Evolutionary conservation across 768 basidiomycete genomes (phyloP).

Genomic region (Daedaleopsis sinensis): DNA sequence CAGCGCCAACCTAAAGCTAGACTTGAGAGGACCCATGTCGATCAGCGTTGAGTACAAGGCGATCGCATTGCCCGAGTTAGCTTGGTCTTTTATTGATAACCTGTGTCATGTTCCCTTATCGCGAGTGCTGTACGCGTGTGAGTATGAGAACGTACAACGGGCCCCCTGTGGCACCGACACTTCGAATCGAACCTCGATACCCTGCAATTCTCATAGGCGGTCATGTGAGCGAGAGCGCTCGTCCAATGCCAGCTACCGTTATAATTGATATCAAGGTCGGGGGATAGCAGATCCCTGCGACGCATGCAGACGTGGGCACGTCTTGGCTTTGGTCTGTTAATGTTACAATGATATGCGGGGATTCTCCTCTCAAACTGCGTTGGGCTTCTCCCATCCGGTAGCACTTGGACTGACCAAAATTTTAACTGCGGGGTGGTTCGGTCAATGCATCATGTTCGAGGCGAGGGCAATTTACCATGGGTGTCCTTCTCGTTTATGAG

Average conservation of each 20-base stretch:
- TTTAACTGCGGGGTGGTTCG: conserved; percentile 45
- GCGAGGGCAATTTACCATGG: conserved; percentile 34
- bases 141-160: not conserved
- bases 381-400: not conserved
- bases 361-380: not conserved
- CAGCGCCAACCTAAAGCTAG: not conserved
- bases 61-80: conserved; percentile 50
- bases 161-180: not conserved
- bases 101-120: not conserved
- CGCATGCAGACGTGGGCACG: not conserved
- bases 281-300: not conserved
- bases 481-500: conserved; percentile 44
- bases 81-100: conserved; percentile 60
- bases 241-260: conserved; percentile 1
- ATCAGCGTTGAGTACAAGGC: not conserved
- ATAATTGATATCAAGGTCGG: conserved; percentile 11
- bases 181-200: not conserved
- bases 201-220: not conserved
- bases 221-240: conserved; percentile 5
- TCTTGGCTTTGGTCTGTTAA: conserved; percentile 17
- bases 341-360: not conserved
- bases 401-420: not conserved
- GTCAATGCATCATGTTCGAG: not conserved
- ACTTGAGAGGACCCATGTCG: not conserved
- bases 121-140: not conserved